Evolutionary conservation across 176 grass and related monocot genomes (phyloP).

Genomic region (Oryza glaberrima): DNA sequence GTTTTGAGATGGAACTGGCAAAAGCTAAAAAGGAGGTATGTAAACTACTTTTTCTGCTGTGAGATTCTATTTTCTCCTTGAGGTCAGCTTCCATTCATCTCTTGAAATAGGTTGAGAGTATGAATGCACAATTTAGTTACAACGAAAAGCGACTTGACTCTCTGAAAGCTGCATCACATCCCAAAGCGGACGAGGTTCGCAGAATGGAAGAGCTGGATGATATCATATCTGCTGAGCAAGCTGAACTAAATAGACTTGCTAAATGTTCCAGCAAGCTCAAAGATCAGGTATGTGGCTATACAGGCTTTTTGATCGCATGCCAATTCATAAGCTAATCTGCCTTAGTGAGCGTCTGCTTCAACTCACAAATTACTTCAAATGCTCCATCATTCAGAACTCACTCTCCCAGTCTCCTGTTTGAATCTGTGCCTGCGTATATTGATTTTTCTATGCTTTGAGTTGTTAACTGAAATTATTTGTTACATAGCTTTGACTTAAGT

Average conservation of each 20-base stretch:
- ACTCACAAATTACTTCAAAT: slow-evolving; percentile 22
- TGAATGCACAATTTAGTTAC: slow-evolving; percentile 74
- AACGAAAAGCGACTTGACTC: slow-evolving; percentile 76
- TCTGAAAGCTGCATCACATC: slow-evolving; percentile 70
- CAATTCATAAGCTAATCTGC: slow-evolving; percentile 1
- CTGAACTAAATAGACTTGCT: slow-evolving; percentile 65
- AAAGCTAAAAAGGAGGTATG: slow-evolving; percentile 84
- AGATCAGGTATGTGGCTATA: slow-evolving; percentile 62
- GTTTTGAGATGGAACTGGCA: slow-evolving; percentile 75
- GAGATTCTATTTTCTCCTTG: slow-evolving; percentile 15
- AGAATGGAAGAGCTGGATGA: slow-evolving; percentile 71
- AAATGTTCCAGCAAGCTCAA: slow-evolving; percentile 92
- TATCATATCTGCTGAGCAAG: slow-evolving; percentile 67
- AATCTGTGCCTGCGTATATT: slow-evolving; percentile 19
- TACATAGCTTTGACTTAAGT: background rate
- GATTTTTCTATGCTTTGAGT: slow-evolving; percentile 17
- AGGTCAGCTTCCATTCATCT: slow-evolving; percentile 16
- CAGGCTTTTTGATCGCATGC: slow-evolving; percentile 22
- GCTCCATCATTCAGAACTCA: background rate
- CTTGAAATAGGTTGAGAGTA: slow-evolving; percentile 73
- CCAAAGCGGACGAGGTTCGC: slow-evolving; percentile 69
- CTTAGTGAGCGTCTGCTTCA: slow-evolving; percentile 7
- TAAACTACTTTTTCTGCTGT: slow-evolving; percentile 26
- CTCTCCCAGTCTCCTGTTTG: background rate
- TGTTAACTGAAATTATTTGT: slow-evolving; percentile 11